phyloP scores from a whole-genome alignment of 2,329 filamentous ascomycete genomes.

The Calonectria multiphialidica region DNA sequence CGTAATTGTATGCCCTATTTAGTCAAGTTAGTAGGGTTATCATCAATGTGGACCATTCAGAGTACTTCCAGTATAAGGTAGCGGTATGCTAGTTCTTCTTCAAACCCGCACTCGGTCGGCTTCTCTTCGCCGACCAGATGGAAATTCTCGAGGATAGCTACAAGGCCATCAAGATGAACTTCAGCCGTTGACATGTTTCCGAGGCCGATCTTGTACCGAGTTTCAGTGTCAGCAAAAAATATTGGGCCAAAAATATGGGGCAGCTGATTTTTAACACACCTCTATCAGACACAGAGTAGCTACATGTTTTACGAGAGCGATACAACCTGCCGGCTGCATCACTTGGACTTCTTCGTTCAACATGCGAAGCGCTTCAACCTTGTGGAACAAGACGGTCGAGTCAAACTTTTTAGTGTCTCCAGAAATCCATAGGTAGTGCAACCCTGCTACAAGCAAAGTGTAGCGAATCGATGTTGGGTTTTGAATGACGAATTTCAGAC shows the following conservation, averaged over 20 bases:
- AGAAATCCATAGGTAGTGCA: neutral
- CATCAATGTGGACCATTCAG: neutral
- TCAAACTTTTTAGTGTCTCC: neutral
- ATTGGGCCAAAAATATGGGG: neutral
- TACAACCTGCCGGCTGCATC: neutral
- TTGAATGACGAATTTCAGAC: neutral
- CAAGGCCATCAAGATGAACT: neutral
- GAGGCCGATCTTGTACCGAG: neutral
- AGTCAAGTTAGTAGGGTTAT: neutral
- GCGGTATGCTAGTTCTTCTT: neutral
- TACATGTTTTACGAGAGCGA: neutral
- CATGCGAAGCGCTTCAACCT: neutral
- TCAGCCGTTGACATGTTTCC: neutral
- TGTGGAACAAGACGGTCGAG: neutral
- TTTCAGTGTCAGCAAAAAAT: neutral
- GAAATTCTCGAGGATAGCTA: neutral
- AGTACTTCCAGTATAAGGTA: neutral
- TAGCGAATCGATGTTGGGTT: neutral
- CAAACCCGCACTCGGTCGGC: neutral
- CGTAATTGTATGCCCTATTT: neutral
- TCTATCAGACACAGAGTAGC: neutral
- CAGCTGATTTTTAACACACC: neutral
- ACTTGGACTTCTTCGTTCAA: neutral
- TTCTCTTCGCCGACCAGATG: neutral
- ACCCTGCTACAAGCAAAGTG: neutral